A percentile compares a stretch with the other conserved stretches of the same genome.
Conservation (phyloP, 331 rosid genomes). For the Quercus lobata region DNA sequence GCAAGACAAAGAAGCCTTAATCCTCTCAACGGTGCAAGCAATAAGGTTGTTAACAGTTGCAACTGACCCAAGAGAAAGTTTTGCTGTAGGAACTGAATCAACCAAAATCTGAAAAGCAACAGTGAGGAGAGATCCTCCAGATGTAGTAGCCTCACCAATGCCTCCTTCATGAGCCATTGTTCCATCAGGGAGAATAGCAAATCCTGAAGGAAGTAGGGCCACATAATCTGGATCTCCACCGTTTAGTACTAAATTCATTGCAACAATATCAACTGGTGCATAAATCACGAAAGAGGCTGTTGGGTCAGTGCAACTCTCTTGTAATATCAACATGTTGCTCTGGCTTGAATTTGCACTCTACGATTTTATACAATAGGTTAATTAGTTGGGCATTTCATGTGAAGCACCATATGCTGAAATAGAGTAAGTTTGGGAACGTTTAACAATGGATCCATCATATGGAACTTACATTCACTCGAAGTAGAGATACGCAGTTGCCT, state of each 20-base stretch:
- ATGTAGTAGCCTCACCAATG: constrained; percentile 30
- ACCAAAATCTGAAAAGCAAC: constrained; percentile 97
- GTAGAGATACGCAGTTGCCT: constrained; percentile 87
- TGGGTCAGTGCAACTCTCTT: constrained; percentile 84
- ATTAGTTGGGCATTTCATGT: not conserved
- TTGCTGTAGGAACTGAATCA: constrained; percentile 89
- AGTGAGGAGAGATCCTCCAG: constrained; percentile 84
- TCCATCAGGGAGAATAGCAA: constrained; percentile 90
- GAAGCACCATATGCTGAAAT: not conserved
- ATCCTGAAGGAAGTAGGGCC: constrained; percentile 94
- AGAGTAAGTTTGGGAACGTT: not conserved
- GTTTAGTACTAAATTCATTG: constrained; percentile 83
- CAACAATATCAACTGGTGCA: constrained; percentile 88
- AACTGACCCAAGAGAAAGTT: constrained; percentile 91
- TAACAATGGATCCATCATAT: too few species aligned
- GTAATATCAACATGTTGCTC: constrained; percentile 90
- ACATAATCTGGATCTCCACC: constrained; percentile 97
- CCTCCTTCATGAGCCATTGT: constrained; percentile 29
- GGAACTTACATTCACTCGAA: constrained; percentile 71
- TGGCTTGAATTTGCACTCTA: constrained; percentile 97
- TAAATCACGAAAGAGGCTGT: constrained; percentile 82
- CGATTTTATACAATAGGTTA: not conserved
- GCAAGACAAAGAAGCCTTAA: constrained; percentile 70
- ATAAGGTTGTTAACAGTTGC: constrained; percentile 93
- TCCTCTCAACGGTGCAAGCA: constrained; percentile 92